Evolutionary conservation across 1,284 basidiomycete genomes (phyloP).

Genomic region (Apiotrichum domesticum): DNA sequence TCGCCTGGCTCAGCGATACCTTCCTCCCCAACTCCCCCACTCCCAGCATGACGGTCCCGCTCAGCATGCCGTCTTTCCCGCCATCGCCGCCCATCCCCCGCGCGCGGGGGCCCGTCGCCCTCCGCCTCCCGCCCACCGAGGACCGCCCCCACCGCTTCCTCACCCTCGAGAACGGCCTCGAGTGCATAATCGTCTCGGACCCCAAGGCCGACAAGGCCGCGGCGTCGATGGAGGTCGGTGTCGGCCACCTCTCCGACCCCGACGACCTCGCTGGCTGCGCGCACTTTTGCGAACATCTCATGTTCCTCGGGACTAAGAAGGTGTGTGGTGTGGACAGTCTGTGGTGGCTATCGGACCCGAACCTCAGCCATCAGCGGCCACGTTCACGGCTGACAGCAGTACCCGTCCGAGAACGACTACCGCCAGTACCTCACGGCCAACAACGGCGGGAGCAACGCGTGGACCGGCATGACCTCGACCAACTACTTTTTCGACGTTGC

Average conservation of each 20-base stretch:
- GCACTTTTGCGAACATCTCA: slow-evolving; percentile 68
- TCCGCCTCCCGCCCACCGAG: slow-evolving; percentile 57
- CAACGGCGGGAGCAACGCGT: slow-evolving; percentile 89
- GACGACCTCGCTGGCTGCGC: slow-evolving; percentile 55
- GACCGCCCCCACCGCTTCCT: slow-evolving; percentile 75
- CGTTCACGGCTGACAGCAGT: slow-evolving; percentile 52
- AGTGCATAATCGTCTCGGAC: slow-evolving; percentile 82
- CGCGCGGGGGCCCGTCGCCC: slow-evolving; percentile 51
- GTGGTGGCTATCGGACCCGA: not conserved
- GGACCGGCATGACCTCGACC: slow-evolving; percentile 86
- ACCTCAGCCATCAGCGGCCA: too few relatives aligned
- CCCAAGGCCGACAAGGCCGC: slow-evolving; percentile 86
- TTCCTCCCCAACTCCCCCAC: too few relatives aligned
- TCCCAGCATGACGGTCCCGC: slow-evolving; percentile 2
- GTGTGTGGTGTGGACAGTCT: slow-evolving; percentile 15
- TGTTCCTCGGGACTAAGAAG: slow-evolving; percentile 67
- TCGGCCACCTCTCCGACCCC: slow-evolving; percentile 91
- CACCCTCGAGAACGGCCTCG: slow-evolving; percentile 76
- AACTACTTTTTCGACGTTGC: slow-evolving; percentile 79
- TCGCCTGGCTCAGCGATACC: too few relatives aligned
- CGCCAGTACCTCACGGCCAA: slow-evolving; percentile 85
- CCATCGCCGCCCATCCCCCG: slow-evolving; percentile 35
- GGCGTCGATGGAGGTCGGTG: slow-evolving; percentile 89
- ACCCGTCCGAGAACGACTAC: slow-evolving; percentile 89
- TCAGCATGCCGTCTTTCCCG: slow-evolving; percentile 15